Base-by-base conservation (phyloP, 768 basidiomycete species). In the Phanerochaete sordida region DNA sequence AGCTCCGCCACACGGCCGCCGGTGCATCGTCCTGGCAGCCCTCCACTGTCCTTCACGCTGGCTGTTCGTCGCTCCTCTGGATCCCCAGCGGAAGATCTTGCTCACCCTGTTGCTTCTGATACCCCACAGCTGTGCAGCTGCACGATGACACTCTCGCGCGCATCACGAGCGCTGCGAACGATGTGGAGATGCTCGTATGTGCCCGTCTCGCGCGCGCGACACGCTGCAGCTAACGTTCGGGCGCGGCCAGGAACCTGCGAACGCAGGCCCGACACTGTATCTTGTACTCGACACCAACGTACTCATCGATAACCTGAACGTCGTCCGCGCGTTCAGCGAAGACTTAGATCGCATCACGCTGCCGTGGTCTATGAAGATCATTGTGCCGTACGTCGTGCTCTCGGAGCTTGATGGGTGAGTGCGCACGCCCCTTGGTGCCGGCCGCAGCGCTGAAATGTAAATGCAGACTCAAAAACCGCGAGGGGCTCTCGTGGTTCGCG, bases 231-330 rank as follows among this genome's bases (percentile, higher is more conserved):
- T 30, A 37, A 26, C 30, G 9, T 35, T 24, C 26, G 28, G 27
- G 15, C 15, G 19, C 27, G 39, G 19, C 19, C 19, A 57, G 44
- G 44, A 57, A 15, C 44, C 56, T 57, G 46, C 44, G 53, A 12
- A 46, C 19, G 56, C 28, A 31, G 46, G 46, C n/a, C 24, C 46
- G 23, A 23, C 23, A 23, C 44, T 31, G 39, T 82, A 81, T 64
- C 66, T 93, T 53, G 81, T 93, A 16, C 69, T 91, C 31, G 91
- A 94, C 68, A 93, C 91, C 28, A 94, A 93, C 65, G 82, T 93
- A 62, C 75, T 94, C 27, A 72, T 91, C 65, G 83, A 85, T 67
- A 78, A 85, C 61, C 81, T 91, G 60, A 83, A 85, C 56, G 77
- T 83, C 39, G 71, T 93, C 61, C 78, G 82, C 61, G 78, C 80